Conservation (phyloP, 2,329 filamentous ascomycete species). For the Aotearoamyces nothofagi region DNA sequence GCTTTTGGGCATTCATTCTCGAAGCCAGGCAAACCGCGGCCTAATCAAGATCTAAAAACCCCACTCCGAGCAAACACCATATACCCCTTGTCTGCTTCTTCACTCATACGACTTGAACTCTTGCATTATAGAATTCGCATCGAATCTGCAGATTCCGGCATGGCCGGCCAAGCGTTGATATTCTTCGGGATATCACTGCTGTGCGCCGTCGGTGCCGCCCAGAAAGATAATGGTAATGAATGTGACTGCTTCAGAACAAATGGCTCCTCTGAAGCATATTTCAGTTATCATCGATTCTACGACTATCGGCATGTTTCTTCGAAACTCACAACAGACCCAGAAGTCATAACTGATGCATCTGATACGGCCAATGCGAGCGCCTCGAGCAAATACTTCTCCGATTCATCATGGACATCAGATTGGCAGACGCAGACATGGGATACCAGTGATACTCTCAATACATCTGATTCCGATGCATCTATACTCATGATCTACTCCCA, state of each 20-base stretch:
- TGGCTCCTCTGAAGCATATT: slow-evolving; percentile 1
- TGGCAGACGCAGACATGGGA: slow-evolving; percentile 4
- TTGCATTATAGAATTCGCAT: too few relatives aligned
- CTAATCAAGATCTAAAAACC: too few relatives aligned
- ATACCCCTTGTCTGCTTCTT: too few relatives aligned
- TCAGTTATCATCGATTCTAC: slow-evolving; percentile 3
- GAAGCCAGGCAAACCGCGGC: too few relatives aligned
- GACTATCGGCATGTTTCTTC: slow-evolving; percentile 3
- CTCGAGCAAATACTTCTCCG: slow-evolving; percentile 2
- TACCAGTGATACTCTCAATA: slow-evolving; percentile 1
- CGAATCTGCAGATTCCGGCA: too few relatives aligned
- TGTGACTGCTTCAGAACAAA: slow-evolving; percentile 4
- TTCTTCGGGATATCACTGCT: too few relatives aligned
- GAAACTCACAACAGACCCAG: background rate
- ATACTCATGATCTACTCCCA: slow-evolving; percentile 3
- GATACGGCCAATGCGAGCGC: background rate
- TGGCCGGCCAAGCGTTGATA: too few relatives aligned
- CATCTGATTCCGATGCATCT: background rate
- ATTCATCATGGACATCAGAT: background rate
- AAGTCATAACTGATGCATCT: background rate
- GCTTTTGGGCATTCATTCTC: too few relatives aligned
- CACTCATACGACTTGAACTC: too few relatives aligned
- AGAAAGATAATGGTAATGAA: slow-evolving; percentile 3
- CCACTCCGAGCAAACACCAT: too few relatives aligned
- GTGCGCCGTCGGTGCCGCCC: background rate